These are phyloP conservation scores for Sclerotinia nivalis DNA, from an alignment of 2,329 filamentous ascomycete genomes.

Conservation along the genomic window DNA sequence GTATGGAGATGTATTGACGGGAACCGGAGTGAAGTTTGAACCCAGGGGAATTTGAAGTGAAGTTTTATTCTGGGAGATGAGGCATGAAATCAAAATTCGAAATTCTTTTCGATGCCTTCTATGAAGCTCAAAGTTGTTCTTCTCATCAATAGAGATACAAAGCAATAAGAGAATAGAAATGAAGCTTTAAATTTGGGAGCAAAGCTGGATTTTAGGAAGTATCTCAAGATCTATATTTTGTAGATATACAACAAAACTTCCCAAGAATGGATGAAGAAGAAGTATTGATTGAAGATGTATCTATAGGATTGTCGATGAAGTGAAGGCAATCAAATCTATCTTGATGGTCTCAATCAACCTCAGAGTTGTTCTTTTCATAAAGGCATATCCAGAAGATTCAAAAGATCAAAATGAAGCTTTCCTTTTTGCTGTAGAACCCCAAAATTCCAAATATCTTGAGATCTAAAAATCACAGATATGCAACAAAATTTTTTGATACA, in stretches of 20 bases:
- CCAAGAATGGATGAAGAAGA: too few relatives aligned
- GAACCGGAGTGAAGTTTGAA: not conserved
- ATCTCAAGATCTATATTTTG: not conserved
- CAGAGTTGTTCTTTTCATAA: not conserved
- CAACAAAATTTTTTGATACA: not conserved
- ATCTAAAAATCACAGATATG: not conserved
- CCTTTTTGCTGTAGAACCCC: too few relatives aligned
- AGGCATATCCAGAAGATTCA: not conserved
- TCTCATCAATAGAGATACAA: not conserved
- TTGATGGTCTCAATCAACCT: not conserved
- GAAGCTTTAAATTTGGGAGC: not conserved
- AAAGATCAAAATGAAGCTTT: not conserved
- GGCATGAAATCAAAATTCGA: not conserved
- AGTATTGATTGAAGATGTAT: not conserved
- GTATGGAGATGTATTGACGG: not conserved
- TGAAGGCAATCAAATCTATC: not conserved
- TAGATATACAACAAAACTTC: slow-evolving; percentile 2
- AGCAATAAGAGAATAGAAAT: not conserved
- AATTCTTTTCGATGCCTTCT: not conserved
- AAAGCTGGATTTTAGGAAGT: accelerated
- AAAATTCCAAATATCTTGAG: not conserved
- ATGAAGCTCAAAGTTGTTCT: not conserved
- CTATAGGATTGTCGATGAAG: not conserved
- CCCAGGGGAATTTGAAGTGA: not conserved
- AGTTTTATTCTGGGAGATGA: not conserved